Percentiles rank a stretch among this genome's conserved stretches.
Evolutionary conservation across 2,329 filamentous ascomycete species (phyloP).

Genomic region (Aureobasidium namibiae): DNA sequence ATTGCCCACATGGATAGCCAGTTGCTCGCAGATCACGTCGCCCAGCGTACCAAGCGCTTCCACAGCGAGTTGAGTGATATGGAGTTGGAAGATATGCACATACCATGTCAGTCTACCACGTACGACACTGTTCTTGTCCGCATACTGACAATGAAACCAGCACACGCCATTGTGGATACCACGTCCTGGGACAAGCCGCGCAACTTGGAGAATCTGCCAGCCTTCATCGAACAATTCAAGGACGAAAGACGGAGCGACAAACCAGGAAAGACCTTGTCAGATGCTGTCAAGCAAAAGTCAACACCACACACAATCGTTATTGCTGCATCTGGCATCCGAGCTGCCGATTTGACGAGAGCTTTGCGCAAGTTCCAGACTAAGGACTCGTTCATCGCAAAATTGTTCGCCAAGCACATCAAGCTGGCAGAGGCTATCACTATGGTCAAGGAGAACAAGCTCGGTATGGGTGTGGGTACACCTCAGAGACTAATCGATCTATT

Average conservation of each 20-base stretch:
- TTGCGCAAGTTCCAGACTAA: slow-evolving; percentile 74
- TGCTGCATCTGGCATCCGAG: slow-evolving; percentile 74
- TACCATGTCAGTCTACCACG: slow-evolving; percentile 55
- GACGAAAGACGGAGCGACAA: slow-evolving; percentile 11
- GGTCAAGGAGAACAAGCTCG: slow-evolving; percentile 60
- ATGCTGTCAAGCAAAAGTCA: slow-evolving; percentile 56
- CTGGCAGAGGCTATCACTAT: slow-evolving; percentile 75
- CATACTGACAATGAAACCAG: neutral
- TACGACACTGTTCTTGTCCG: neutral
- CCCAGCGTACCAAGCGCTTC: slow-evolving; percentile 68
- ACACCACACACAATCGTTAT: slow-evolving; percentile 74
- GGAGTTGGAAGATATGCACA: slow-evolving; percentile 73
- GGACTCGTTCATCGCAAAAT: slow-evolving; percentile 70
- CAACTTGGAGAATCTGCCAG: slow-evolving; percentile 63
- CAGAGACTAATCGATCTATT: slow-evolving; percentile 73
- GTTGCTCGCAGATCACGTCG: slow-evolving; percentile 77
- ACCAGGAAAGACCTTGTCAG: slow-evolving; percentile 43
- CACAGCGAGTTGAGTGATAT: slow-evolving; percentile 72
- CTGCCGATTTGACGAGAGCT: slow-evolving; percentile 72
- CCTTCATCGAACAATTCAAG: slow-evolving; percentile 58
- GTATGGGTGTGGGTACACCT: slow-evolving; percentile 86
- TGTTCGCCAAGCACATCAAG: slow-evolving; percentile 99
- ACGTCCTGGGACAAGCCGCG: slow-evolving; percentile 62
- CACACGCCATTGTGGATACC: slow-evolving; percentile 59
- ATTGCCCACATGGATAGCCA: slow-evolving; percentile 76